Evolutionary conservation across 2,329 filamentous ascomycete species (phyloP), one percentile per base, ranked within the genome.

Genomic region (Aspergillus sp.): DNA sequence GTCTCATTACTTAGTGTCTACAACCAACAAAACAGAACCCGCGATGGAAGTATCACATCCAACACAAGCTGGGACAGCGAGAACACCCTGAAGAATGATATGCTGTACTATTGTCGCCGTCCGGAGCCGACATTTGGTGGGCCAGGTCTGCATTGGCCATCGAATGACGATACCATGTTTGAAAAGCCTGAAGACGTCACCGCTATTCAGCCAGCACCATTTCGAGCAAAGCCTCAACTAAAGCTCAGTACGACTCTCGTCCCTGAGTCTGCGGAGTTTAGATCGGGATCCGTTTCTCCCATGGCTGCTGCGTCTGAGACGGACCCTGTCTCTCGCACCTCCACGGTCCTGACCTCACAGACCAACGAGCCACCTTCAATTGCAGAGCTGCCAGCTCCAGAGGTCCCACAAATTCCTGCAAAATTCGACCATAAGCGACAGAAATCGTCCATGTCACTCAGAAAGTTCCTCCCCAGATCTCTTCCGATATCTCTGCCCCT

Each of bases 1-100:
- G 58, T 68, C 3, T 69, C 67, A 1, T 50, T 70, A 13, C 51
- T 69, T 20, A 66, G 67, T 0, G 53, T 70, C 5, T 68, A 66
- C 50, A 59, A 52, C 30, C 60, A 54, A 35, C 57, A 47, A 15
- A 46, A 45, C 22, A 41, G 53, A 15, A 44, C 44, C 4, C 57
- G 58, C 23, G 55, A 66, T 27, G 60, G 57, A 22, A 67, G 64
- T 39, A 58, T 67, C 23, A 52, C 60, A 20, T 67, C 66, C 1
- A 57, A 56, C 1, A 59, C 64, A 20, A 70, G 63, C 50, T 60
- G 65, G 52, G 61, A 63, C 35, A 69, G 65, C 37, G 63, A 69
- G n/a, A 60, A 59, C 25, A 64, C 61, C 3, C 55, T 68, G 23
- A 67, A 65, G 46, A 61, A 64, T 41, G 66, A 69, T 15, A 66